Evolutionary conservation across 225 moss, liverwort and hornwort genomes (phyloP), one percentile per base, ranked within the genome.

Genomic region (Rhytidiadelphus loreus): DNA sequence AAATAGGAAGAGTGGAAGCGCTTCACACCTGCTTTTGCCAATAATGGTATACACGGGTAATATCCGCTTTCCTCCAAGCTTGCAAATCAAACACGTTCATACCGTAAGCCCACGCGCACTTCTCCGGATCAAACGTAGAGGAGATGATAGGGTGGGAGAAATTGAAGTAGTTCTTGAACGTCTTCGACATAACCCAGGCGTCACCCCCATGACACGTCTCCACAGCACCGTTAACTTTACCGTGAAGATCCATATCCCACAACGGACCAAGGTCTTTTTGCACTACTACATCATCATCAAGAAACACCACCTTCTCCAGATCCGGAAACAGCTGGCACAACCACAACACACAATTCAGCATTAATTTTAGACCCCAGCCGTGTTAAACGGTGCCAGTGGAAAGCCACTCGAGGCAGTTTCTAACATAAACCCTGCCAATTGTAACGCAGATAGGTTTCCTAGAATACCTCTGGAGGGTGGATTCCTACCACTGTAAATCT

Each of bases 221-320:
- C 32, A 98, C 98, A 29, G 98, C 98, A 48, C 98, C 98, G 85
- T 98, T 98, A 89, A 98, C 98, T 86, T 95, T 98, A 13, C 98
- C 98, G 61, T 95, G 91, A 84, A 98, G 93, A 88, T 98, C 93
- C 81, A 97, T 93, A 32, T 95, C 94, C 92, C 96, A 98, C 83
- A 98, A 80, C 19, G 92, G 95, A 85, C 94, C 90, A 11, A 97
- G 95, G 84, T 98, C 98, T 84, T 88, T 93, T 83, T 97, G 98
- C 90, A 98, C 98, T 60, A 98, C 98, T 87, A 98, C 97, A 81
- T 98, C 98, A 83, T 98, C 98, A 89, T 98, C 98, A 89, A 98
- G 91, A 88, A 98, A 97, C 89, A 98, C 91, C 89, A 98, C 96
- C 93, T 95, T 98, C 89, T 92, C 94, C 89, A 98, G 94, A 26